Conservation (phyloP, 176 grass and related monocot genomes). For the Miscanthus lutarioriparius region DNA sequence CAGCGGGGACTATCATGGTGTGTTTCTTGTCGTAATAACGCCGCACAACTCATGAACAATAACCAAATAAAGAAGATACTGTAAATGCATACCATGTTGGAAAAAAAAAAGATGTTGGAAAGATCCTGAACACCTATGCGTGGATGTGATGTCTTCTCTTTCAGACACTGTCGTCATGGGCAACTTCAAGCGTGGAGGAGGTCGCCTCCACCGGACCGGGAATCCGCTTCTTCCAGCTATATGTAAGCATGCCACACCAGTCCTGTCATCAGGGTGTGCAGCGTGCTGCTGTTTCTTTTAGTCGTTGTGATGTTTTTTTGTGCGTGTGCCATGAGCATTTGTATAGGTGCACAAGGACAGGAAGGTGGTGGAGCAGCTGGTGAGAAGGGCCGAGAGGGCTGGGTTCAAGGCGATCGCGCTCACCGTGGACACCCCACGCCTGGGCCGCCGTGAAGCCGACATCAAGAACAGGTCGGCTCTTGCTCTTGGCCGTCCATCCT, state of each 20-base stretch:
- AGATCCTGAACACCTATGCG: slow-evolving; percentile 6
- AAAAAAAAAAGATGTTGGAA: neutral
- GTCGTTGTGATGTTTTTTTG: neutral
- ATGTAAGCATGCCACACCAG: slow-evolving; percentile 46
- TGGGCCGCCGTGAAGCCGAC: slow-evolving; percentile 91
- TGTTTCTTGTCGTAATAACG: neutral
- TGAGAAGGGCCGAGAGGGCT: slow-evolving; percentile 87
- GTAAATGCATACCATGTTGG: slow-evolving; percentile 18
- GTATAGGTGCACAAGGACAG: slow-evolving; percentile 94
- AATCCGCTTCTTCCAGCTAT: slow-evolving; percentile 96
- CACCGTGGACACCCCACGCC: slow-evolving; percentile 88
- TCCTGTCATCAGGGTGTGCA: neutral
- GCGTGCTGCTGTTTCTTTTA: neutral
- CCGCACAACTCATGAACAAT: neutral
- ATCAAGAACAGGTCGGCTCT: slow-evolving; percentile 79
- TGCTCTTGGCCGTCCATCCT: neutral
- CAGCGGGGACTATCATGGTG: slow-evolving; percentile 91
- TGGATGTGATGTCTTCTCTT: too few species aligned
- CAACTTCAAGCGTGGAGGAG: slow-evolving; percentile 97
- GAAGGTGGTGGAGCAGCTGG: slow-evolving; percentile 88
- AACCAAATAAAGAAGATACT: neutral
- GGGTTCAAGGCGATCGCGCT: slow-evolving; percentile 98
- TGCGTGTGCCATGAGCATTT: neutral
- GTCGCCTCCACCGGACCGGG: slow-evolving; percentile 94
- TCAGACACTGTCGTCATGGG: slow-evolving; percentile 96